These are phyloP conservation scores for Candida stauntonica DNA, from an alignment of 805 yeast genomes.

Conservation along the genomic window DNA sequence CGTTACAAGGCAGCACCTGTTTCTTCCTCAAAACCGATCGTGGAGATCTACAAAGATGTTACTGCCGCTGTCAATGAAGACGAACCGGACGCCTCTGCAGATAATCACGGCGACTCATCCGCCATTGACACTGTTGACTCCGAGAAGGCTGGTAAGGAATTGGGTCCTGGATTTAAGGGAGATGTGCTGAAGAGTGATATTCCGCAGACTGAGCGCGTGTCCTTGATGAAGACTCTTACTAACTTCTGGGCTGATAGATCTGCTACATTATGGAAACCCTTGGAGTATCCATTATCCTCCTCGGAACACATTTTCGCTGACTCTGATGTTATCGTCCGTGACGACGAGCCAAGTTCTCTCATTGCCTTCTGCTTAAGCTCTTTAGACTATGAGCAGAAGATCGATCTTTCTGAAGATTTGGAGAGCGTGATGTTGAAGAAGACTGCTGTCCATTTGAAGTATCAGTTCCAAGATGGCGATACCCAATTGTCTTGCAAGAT, in stretches of 20 bases:
- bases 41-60: constrained; percentile 83
- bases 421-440: constrained; percentile 74
- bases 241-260: constrained; percentile 98
- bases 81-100: constrained; percentile 30
- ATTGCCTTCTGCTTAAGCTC: constrained; percentile 91
- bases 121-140: constrained; percentile 11
- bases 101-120: constrained; percentile 12
- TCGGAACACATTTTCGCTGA: constrained; percentile 92
- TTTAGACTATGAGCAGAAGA: constrained; percentile 70
- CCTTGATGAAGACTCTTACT: constrained; percentile 76
- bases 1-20: constrained; percentile 68
- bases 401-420: constrained; percentile 34
- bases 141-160: constrained; percentile 8
- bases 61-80: constrained; percentile 78
- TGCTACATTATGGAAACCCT: constrained; percentile 90
- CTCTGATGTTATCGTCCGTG: constrained; percentile 88
- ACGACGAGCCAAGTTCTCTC: constrained; percentile 93
- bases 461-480: constrained; percentile 83
- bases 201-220: constrained; percentile 60
- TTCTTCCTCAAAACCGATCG: constrained; percentile 76
- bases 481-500: constrained; percentile 87
- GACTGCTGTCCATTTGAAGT: constrained; percentile 85
- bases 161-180: constrained; percentile 19
- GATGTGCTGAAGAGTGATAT: constrained; percentile 17
- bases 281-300: constrained; percentile 72